phyloP scores from a whole-genome alignment of 805 yeast species.

The Alloascoidea hylecoeti region DNA sequence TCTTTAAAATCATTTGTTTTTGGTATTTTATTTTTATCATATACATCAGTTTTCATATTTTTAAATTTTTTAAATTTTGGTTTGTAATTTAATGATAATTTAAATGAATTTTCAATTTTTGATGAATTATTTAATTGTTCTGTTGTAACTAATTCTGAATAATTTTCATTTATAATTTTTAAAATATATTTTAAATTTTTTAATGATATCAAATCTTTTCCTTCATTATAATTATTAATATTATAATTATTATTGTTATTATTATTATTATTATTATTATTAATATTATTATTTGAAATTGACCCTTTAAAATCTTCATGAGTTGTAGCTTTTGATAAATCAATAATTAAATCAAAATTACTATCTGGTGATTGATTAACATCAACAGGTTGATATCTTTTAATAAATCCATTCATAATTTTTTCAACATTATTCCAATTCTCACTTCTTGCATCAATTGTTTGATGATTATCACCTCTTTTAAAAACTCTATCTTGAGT shows the following conservation, averaged over 20 bases:
- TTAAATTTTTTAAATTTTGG: slow-evolving; percentile 5
- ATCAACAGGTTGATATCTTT: slow-evolving; percentile 50
- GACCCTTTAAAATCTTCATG: slow-evolving; percentile 20
- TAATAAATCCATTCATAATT: slow-evolving; percentile 64
- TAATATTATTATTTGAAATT: too few species aligned
- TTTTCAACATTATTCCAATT: slow-evolving; percentile 35
- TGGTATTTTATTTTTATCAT: slow-evolving; percentile 4
- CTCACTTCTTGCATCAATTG: slow-evolving; percentile 40
- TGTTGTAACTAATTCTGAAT: too few species aligned
- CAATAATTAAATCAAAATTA: slow-evolving; percentile 49
- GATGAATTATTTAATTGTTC: too few species aligned
- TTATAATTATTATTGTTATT: too few species aligned
- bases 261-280: too few species aligned
- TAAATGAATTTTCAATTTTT: too few species aligned
- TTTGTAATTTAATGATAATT: too few species aligned
- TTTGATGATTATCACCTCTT: slow-evolving; percentile 85
- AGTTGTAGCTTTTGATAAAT: slow-evolving; percentile 30
- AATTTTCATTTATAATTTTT: too few species aligned
- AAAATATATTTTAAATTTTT: too few species aligned
- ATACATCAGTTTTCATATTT: slow-evolving; percentile 5
- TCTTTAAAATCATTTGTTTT: slow-evolving; percentile 7
- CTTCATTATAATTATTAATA: too few species aligned
- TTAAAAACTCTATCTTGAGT: slow-evolving; percentile 44
- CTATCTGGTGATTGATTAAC: slow-evolving; percentile 37
- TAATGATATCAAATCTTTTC: too few species aligned